These are phyloP conservation scores for Hypoxylon sp. DNA, from an alignment of 2,329 filamentous ascomycete genomes.

Conservation along the genomic window DNA sequence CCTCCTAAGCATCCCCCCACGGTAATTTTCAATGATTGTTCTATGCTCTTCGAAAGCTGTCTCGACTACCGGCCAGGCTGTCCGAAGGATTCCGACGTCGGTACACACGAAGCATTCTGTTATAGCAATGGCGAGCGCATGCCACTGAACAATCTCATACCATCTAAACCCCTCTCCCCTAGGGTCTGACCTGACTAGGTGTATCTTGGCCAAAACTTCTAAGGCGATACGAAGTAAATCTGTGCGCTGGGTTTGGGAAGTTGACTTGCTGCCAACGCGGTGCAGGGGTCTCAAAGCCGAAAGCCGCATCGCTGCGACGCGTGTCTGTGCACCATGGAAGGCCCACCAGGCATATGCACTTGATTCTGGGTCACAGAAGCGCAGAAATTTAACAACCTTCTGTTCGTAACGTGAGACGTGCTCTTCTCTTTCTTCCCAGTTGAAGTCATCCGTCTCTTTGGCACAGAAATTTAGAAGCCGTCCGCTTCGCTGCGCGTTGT, in stretches of 20 bases:
- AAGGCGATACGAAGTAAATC: conserved; percentile 39
- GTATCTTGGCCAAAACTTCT: conserved; percentile 47
- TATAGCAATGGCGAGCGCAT: conserved; percentile 49
- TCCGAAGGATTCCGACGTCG: conserved; percentile 40
- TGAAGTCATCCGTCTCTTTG: conserved; percentile 3
- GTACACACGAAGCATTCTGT: conserved; percentile 51
- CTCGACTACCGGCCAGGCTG: conserved; percentile 52
- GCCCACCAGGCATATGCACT: conserved; percentile 52
- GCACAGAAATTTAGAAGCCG: conserved; percentile 40
- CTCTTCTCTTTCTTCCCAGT: conserved; percentile 32
- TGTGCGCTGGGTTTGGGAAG: conserved; percentile 3
- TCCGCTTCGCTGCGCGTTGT: conserved; percentile 44
- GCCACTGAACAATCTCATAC: conserved; percentile 51
- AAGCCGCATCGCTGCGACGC: conserved; percentile 45
- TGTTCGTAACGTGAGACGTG: conserved; percentile 45
- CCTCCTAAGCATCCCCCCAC: conserved; percentile 34
- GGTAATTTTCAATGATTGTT: conserved; percentile 22
- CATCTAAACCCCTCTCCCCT: conserved; percentile 53
- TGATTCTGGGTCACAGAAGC: conserved; percentile 52
- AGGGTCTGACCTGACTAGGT: conserved; percentile 49
- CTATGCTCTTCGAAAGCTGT: conserved; percentile 40
- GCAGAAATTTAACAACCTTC: conserved; percentile 39
- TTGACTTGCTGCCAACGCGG: conserved; percentile 7
- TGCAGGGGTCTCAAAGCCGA: conserved; percentile 35
- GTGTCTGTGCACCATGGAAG: conserved; percentile 48